A percentile compares a stretch with the other conserved stretches of the same genome.
Evolutionary conservation across 2,329 filamentous ascomycete genomes (phyloP).

Genomic region (Scedosporium dehoogii): DNA sequence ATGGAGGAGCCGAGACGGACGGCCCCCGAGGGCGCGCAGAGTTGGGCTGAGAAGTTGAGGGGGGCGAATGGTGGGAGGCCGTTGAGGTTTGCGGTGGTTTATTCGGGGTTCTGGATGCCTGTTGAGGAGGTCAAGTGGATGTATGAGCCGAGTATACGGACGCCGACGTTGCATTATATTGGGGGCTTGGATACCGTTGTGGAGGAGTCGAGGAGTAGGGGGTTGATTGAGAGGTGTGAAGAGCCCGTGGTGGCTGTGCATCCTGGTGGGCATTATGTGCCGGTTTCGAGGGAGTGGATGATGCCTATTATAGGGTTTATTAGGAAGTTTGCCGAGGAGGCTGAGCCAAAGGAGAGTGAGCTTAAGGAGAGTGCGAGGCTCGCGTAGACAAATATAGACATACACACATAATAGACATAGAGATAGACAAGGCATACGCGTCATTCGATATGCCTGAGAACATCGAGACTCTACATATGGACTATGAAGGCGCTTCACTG

Average conservation of each 20-base stretch:
- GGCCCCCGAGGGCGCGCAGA: constrained; percentile 15
- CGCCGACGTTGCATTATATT: constrained; percentile 71
- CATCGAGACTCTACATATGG: background rate
- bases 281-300: constrained; percentile 70
- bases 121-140: constrained; percentile 49
- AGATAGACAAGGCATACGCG: background rate
- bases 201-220: constrained; percentile 61
- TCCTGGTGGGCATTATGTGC: constrained; percentile 85
- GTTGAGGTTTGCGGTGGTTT: constrained; percentile 64
- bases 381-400: background rate
- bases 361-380: constrained; percentile 9
- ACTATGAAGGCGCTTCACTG: background rate
- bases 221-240: constrained; percentile 55
- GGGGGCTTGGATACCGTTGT: constrained; percentile 83
- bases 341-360: constrained; percentile 14
- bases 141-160: constrained; percentile 65
- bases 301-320: constrained; percentile 69
- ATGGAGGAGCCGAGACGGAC: constrained; percentile 43
- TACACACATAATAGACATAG: background rate
- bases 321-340: constrained; percentile 23
- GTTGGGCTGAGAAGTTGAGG: constrained; percentile 35
- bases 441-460: background rate
- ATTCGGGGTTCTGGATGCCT: constrained; percentile 65
- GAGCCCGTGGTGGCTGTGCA: constrained; percentile 52
- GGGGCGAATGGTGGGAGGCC: constrained; percentile 35